Conservation (phyloP, 164 flowering plant species). For the Tetracentron sinense region DNA sequence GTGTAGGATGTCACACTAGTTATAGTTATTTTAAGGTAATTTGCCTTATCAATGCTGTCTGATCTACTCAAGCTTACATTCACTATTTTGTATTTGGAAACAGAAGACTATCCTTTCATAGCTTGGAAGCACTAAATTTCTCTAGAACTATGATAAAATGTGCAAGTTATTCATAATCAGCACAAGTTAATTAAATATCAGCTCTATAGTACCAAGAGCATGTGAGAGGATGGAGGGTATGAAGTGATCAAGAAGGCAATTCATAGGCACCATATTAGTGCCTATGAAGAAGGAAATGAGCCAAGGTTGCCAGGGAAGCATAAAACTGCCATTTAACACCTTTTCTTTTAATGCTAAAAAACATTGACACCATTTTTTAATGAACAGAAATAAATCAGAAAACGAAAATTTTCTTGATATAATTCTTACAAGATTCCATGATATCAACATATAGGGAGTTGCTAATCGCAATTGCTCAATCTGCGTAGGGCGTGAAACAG, state of each 20-base stretch:
- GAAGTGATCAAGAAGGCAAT: conserved; percentile 95
- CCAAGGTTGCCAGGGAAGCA: conserved; percentile 96
- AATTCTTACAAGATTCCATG: conserved; percentile 1
- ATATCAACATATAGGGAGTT: conserved; percentile 61
- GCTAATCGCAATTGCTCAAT: conserved; percentile 96
- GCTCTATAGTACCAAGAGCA: conserved; percentile 75
- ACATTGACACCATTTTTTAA: background rate
- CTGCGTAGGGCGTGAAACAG: conserved; percentile 96
- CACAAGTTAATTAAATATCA: background rate
- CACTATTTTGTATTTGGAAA: no score
- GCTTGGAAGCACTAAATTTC: background rate
- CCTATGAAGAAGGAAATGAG: conserved; percentile 99
- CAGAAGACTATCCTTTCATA: background rate
- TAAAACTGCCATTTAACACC: conserved; percentile 82
- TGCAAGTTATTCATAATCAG: background rate
- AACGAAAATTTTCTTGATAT: no score
- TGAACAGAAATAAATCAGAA: background rate
- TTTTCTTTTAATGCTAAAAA: conserved; percentile 79
- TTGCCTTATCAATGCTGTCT: background rate
- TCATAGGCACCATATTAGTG: conserved; percentile 88
- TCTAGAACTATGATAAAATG: background rate
- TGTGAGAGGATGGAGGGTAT: conserved; percentile 94
- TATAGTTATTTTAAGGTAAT: conserved; percentile 51
- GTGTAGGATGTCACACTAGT: conserved; percentile 97
- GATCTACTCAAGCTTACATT: no score